Evolutionary conservation across 495 filamentous ascomycete species (phyloP), one percentile per base, ranked within the genome.

Genomic region (Neurospora sp.): DNA sequence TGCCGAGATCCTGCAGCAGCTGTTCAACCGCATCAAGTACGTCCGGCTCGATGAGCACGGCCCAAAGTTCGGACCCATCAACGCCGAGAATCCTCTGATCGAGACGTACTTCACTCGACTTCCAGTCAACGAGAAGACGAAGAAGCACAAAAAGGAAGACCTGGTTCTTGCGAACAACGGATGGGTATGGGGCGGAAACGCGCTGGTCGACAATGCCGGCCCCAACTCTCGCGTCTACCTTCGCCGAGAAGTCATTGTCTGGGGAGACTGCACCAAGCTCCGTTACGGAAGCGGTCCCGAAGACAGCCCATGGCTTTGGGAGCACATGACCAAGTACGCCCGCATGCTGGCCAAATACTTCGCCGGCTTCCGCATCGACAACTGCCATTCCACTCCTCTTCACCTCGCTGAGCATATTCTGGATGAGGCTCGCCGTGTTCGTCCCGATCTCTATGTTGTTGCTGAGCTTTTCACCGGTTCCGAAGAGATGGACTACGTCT

Each of bases 101-200:
- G 96, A 99, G 82, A 86, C 93, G 0, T 98, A 98, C 83, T 99
- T 99, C 83, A 97, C 95, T 6, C 90, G 96, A 18, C 88, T 99
- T 31, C 93, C 96, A 3, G 78, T 86, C 39, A 97, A 97, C 74
- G 89, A 92, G 7, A 86, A 85, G 39, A 97, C 96, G 0, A 87
- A 88, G 74, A 91, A 92, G 80, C 90, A 97, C 78, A 89, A 89
- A 59, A 85, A 89, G 3, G 92, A 92, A 72, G 89, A 92, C 69
- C 83, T 98, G 41, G 93, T 93, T 4, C 82, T 99, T 20, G 94
- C 91, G 39, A 98, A 97, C 82, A 99, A 99, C 79, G 96, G 96
- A 73, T 99, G 96, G 96, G 93, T 98, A 23, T 99, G 96, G 96
- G 94, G 93, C 75, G 94, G 96, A 16, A 94, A 97, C 79, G 94